Conservation (phyloP, 2,329 filamentous ascomycete genomes). For the Thelonectria rubi region DNA sequence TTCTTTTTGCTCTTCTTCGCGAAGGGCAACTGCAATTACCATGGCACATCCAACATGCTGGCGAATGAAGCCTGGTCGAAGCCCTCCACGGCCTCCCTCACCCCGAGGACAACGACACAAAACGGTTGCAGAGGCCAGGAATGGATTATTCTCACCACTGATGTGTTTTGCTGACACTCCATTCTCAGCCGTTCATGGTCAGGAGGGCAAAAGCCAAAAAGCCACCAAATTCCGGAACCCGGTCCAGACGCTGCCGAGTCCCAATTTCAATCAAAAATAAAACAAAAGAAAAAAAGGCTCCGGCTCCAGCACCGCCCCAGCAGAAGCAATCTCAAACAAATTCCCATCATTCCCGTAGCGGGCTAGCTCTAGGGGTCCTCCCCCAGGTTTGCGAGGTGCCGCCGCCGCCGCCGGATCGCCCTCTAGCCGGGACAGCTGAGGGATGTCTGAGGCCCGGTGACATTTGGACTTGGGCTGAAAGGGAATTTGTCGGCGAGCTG, state of each 20-base stretch:
- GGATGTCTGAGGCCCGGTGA: neutral
- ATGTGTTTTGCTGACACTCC: no score
- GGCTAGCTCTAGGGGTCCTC: slow-evolving; percentile 5
- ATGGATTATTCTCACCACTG: no score
- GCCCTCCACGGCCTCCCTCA: no score
- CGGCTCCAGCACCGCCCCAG: slow-evolving; percentile 2
- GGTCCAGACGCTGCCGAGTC: slow-evolving; percentile 9
- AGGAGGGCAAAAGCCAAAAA: slow-evolving; percentile 11
- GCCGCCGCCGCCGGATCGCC: slow-evolving; percentile 13
- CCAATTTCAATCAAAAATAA: slow-evolving; percentile 8
- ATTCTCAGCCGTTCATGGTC: neutral
- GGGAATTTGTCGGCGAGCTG: slow-evolving; percentile 6
- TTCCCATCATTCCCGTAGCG: slow-evolving; percentile 11
- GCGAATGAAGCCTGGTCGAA: no score
- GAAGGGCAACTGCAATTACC: no score
- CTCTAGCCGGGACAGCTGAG: slow-evolving; percentile 13
- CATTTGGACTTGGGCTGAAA: neutral
- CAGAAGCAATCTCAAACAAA: neutral
- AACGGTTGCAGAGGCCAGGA: no score
- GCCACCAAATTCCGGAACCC: slow-evolving; percentile 19
- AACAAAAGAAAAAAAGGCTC: neutral
- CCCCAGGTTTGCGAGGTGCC: slow-evolving; percentile 16
- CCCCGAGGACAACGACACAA: no score
- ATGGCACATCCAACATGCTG: no score
- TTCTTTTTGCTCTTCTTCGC: no score